A percentile compares a stretch with the other conserved stretches of the same genome.
Conservation (phyloP, 129 eudicot genomes). For the Flaveria bidentis region DNA sequence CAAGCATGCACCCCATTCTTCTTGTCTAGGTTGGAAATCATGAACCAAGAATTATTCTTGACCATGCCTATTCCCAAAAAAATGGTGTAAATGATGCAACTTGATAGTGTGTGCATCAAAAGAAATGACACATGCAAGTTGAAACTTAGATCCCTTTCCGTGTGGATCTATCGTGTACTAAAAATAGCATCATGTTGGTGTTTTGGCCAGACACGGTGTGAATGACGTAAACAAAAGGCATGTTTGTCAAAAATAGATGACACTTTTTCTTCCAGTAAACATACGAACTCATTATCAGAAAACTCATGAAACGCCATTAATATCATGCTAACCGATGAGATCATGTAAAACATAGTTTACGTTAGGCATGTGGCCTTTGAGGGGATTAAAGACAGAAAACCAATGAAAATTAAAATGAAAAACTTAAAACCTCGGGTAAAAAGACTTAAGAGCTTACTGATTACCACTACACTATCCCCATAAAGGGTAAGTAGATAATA, state of each 20-base stretch:
- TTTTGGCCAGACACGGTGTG: not conserved
- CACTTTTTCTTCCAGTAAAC: no score
- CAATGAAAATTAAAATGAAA: no score
- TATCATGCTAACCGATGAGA: no score
- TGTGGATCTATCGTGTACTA: slow-evolving; percentile 8
- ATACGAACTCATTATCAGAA: no score
- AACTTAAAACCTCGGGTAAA: no score
- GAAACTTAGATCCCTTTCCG: not conserved
- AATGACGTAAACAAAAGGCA: not conserved
- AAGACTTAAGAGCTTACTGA: no score
- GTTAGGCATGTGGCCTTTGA: no score
- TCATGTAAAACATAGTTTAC: no score
- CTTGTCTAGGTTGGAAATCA: slow-evolving; percentile 23
- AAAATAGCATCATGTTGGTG: slow-evolving; percentile 12
- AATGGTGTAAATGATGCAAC: slow-evolving; percentile 16
- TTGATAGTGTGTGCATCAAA: not conserved
- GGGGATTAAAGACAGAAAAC: no score
- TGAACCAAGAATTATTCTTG: not conserved
- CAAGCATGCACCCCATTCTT: slow-evolving; percentile 29
- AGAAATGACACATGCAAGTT: slow-evolving; percentile 15
- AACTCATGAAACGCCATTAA: no score
- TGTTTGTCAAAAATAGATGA: not conserved
- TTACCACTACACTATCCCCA: no score
- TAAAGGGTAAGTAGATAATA: no score
- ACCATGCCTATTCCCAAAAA: not conserved